These are phyloP conservation scores for Parietaria judaica DNA, from an alignment of 306 rosid genomes.

Conservation along the genomic window DNA sequence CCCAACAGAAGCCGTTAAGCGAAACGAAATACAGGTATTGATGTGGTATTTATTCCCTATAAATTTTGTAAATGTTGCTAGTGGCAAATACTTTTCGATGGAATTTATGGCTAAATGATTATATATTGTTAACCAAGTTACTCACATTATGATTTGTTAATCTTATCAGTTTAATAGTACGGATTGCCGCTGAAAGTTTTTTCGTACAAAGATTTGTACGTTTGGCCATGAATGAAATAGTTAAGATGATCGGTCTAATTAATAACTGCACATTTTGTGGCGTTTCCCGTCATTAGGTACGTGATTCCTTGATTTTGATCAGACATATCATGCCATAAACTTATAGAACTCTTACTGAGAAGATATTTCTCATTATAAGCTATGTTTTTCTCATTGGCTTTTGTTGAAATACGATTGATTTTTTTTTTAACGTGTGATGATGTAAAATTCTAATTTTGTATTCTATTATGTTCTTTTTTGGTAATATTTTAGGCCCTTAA, in stretches of 20 bases:
- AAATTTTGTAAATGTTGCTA: neutral
- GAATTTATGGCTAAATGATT: too few relatives aligned
- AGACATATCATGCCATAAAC: neutral
- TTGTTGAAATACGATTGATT: too few relatives aligned
- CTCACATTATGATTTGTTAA: too few relatives aligned
- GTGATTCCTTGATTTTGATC: too few relatives aligned
- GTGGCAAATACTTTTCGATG: too few relatives aligned
- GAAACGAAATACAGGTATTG: conserved; percentile 66
- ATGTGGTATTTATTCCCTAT: too few relatives aligned
- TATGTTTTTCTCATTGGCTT: too few relatives aligned
- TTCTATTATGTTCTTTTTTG: neutral
- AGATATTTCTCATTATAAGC: too few relatives aligned
- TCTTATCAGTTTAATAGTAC: conserved; percentile 25
- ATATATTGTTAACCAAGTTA: too few relatives aligned
- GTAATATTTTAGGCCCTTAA: conserved; percentile 59
- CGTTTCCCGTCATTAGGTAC: conserved; percentile 80
- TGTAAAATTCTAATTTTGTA: neutral
- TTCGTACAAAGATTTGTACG: conserved; percentile 83
- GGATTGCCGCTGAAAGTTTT: conserved; percentile 68
- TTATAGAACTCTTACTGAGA: too few relatives aligned
- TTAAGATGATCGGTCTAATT: conserved; percentile 63
- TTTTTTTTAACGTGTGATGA: neutral
- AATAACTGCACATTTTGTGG: conserved; percentile 97
- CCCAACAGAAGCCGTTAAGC: conserved; percentile 74
- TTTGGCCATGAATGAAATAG: conserved; percentile 96